A percentile compares a stretch with the other conserved stretches of the same genome.
phyloP scores from a whole-genome alignment of 331 rosid genomes.

The Malus hybrid region DNA sequence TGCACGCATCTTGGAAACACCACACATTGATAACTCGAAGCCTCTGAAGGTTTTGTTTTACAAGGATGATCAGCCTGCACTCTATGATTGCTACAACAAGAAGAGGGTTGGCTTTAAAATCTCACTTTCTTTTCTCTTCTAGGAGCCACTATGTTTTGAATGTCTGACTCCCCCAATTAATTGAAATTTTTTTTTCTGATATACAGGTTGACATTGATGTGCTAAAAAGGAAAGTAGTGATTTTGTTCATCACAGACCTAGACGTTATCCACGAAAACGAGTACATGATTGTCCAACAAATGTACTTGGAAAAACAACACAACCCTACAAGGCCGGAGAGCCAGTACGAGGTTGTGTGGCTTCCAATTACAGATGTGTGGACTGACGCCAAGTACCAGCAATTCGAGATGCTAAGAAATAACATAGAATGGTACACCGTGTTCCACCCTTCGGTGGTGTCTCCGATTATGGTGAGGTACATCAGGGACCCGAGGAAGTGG shows the following conservation, averaged over 20 bases:
- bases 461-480: slow-evolving; percentile 3
- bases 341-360: slow-evolving; percentile 3
- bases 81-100: slow-evolving; percentile 3
- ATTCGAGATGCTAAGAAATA: slow-evolving; percentile 19
- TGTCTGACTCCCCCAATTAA: neutral
- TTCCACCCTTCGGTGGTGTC: slow-evolving; percentile 11
- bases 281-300: neutral
- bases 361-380: slow-evolving; percentile 23
- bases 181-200: neutral
- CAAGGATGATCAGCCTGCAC: slow-evolving; percentile 19
- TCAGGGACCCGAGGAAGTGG: slow-evolving; percentile 15
- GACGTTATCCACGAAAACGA: neutral
- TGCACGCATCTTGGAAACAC: neutral
- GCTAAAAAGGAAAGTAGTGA: slow-evolving; percentile 6
- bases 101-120: slow-evolving; percentile 30
- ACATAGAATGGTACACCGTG: slow-evolving; percentile 29
- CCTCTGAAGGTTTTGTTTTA: slow-evolving; percentile 8
- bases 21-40: slow-evolving; percentile 8
- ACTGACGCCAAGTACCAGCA: slow-evolving; percentile 8
- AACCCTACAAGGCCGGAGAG: slow-evolving; percentile 1
- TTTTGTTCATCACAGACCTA: slow-evolving; percentile 21
- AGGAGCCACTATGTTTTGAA: neutral
- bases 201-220: neutral
- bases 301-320: neutral
- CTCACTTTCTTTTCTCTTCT: neutral